These are phyloP conservation scores for Marsdenia floribunda DNA, from an alignment of 257 asterid species.

Conservation along the genomic window DNA sequence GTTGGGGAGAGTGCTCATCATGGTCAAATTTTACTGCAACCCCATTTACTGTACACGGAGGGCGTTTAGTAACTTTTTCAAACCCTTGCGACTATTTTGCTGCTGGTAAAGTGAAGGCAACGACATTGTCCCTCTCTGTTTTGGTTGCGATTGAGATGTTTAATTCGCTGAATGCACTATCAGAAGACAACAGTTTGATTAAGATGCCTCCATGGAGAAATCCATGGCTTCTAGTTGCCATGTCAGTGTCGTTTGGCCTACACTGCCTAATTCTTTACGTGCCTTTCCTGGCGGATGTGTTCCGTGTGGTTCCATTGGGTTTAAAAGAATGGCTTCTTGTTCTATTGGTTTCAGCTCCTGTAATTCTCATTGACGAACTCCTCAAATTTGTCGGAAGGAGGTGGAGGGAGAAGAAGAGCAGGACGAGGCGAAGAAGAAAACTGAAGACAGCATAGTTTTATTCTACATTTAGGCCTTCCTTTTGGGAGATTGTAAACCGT, in stretches of 20 bases:
- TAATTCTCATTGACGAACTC: slow-evolving; percentile 58
- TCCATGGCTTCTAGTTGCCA: slow-evolving; percentile 81
- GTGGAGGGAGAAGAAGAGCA: slow-evolving; percentile 16
- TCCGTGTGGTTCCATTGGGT: slow-evolving; percentile 62
- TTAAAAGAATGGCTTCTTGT: slow-evolving; percentile 68
- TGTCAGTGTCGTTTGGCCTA: slow-evolving; percentile 55
- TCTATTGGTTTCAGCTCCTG: slow-evolving; percentile 57
- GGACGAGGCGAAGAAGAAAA: slow-evolving; percentile 29
- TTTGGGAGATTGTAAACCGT: neutral
- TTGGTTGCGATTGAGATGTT: slow-evolving; percentile 87
- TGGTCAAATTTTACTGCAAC: slow-evolving; percentile 70
- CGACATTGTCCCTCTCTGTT: slow-evolving; percentile 80
- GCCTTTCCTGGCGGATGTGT: slow-evolving; percentile 63
- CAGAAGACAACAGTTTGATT: slow-evolving; percentile 82
- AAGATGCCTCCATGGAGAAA: slow-evolving; percentile 90
- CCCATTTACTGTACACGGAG: slow-evolving; percentile 58
- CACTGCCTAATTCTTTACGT: slow-evolving; percentile 68
- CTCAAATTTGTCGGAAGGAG: slow-evolving; percentile 71
- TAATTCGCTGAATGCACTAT: slow-evolving; percentile 78
- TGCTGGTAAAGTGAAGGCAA: slow-evolving; percentile 75
- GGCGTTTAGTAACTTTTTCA: slow-evolving; percentile 42
- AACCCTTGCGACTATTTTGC: slow-evolving; percentile 77
- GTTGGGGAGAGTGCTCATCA: slow-evolving; percentile 83
- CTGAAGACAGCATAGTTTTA: slow-evolving; percentile 32
- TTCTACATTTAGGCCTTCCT: neutral